Evolutionary conservation across 2,329 filamentous ascomycete species (phyloP), one percentile per base, ranked within the genome.

Genomic region (Cadophora malorum): DNA sequence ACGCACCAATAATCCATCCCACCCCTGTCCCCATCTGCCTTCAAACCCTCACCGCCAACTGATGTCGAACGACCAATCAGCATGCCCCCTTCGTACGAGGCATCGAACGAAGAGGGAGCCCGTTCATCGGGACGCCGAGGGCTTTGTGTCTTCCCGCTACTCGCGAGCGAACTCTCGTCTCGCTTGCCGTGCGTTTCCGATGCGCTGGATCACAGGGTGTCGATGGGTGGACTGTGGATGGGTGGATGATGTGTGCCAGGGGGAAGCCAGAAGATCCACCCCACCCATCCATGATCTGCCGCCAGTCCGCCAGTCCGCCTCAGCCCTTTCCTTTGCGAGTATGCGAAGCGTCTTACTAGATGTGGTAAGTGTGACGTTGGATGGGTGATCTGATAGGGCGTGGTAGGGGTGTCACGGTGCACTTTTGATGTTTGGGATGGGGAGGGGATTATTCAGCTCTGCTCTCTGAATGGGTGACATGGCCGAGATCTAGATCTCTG

Each of bases 151-250:
- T 53, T 31, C 23, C 50, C 23, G 25, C 28, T 33, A 14, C 25
- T 33, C 52, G 52, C 52, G 52, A 33, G 28, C 28, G 28, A 55
- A 38, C 35, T 38, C 16, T 55, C 52, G 55, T 38, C 16, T 55
- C 52, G 55, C 33, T 38, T 58, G 55, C 55, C 55, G 55, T 38
- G 19, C 55, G 55, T 21, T 58, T 58, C 55, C 55, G 55, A 10
- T 38, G 55, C 33, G 55, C 33, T 58, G 55, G 55, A 33, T 58
- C 45, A 49, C 45, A 49, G 45, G 45, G 45, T 21, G 35, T 38
- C 9, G 28, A 1, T 8, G 25, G 8, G 61, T 8, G 5, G n/a
- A 28, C n/a, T 21, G 35, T 38, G 3, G 28, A 1, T 8, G 25
- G 8, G 61, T 8, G 5, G n/a, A 28, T 23, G 19, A 35, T 45